Percentiles rank a stretch among this genome's conserved stretches.
These are phyloP conservation scores for Chlamydomonas incerta DNA, from an alignment of 139 green algal species.

Conservation along the genomic window DNA sequence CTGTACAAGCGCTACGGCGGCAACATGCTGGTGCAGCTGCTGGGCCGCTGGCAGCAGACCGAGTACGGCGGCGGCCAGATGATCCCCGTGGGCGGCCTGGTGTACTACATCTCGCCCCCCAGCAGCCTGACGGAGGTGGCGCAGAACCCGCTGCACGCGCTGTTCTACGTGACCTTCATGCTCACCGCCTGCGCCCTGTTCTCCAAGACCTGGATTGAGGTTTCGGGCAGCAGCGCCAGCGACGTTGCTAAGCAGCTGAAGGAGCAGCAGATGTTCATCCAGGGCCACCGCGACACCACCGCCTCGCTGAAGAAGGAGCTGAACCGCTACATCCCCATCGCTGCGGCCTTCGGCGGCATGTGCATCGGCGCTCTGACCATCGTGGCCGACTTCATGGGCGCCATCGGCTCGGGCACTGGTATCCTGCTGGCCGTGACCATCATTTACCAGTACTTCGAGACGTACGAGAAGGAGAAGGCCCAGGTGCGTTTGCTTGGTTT, in stretches of 20 bases:
- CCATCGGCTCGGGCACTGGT: slow-evolving; percentile 93
- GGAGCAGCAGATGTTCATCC: slow-evolving; percentile 96
- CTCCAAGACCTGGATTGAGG: slow-evolving; percentile 99
- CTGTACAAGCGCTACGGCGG: slow-evolving; percentile 95
- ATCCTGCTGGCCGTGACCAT: slow-evolving; percentile 99
- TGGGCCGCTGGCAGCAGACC: slow-evolving; percentile 69
- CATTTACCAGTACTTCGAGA: slow-evolving; percentile 96
- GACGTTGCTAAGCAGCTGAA: slow-evolving; percentile 99
- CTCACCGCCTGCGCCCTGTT: slow-evolving; percentile 98
- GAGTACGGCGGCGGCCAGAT: slow-evolving; percentile 84
- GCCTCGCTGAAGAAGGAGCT: slow-evolving; percentile 95
- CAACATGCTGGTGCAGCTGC: slow-evolving; percentile 93
- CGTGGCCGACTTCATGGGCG: slow-evolving; percentile 98
- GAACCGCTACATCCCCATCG: slow-evolving; percentile 85
- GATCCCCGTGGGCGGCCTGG: slow-evolving; percentile 94
- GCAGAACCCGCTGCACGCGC: slow-evolving; percentile 93
- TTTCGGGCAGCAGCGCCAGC: slow-evolving; percentile 92
- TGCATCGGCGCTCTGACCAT: slow-evolving; percentile 99
- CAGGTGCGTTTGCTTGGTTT: no score
- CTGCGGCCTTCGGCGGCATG: slow-evolving; percentile 98
- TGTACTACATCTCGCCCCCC: slow-evolving; percentile 99
- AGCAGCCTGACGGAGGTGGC: slow-evolving; percentile 87
- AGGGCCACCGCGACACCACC: slow-evolving; percentile 89
- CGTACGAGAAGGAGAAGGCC: slow-evolving; percentile 87
- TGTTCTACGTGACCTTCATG: slow-evolving; percentile 99